Percentiles rank a stretch among this genome's conserved stretches.
Conservation (phyloP, 768 basidiomycete genomes). For the Lactifluus subvellereus region DNA sequence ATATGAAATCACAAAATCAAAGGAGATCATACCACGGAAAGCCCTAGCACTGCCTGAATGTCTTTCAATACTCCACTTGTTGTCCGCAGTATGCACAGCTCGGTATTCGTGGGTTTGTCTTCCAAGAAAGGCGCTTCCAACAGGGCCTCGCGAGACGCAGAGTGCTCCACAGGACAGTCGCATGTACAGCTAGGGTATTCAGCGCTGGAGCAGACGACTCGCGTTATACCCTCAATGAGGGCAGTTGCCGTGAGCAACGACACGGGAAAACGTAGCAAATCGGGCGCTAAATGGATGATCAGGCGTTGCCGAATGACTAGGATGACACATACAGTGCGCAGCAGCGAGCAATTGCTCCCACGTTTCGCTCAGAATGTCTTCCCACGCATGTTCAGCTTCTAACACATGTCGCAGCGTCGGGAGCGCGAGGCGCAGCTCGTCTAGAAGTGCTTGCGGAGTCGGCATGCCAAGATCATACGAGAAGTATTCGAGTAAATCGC, state of each 20-base stretch:
- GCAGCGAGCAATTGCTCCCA: constrained; percentile 19
- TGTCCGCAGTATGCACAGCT: neutral
- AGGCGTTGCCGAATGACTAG: neutral
- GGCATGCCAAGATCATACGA: constrained; percentile 17
- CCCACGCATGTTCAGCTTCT: constrained; percentile 7
- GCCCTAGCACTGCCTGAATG: constrained; percentile 11
- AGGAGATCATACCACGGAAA: constrained; percentile 7
- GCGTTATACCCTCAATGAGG: constrained; percentile 15
- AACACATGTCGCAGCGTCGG: constrained; percentile 15
- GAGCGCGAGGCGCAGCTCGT: constrained; percentile 15
- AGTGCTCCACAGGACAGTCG: neutral
- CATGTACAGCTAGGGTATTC: neutral
- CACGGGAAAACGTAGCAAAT: constrained; percentile 16
- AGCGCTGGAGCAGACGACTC: neutral
- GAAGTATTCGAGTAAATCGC: constrained; percentile 17
- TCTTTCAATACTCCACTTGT: constrained; percentile 2
- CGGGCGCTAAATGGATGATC: constrained; percentile 12
- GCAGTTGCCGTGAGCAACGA: constrained; percentile 22
- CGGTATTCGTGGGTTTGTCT: neutral
- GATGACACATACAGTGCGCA: constrained; percentile 14
- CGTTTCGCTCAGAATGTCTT: constrained; percentile 2
- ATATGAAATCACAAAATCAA: neutral
- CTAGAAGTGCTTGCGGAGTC: constrained; percentile 20
- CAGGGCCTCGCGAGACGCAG: neutral
- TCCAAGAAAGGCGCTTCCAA: neutral